Conservation (phyloP, 805 yeast genomes). For the Brettanomyces anomalus region DNA sequence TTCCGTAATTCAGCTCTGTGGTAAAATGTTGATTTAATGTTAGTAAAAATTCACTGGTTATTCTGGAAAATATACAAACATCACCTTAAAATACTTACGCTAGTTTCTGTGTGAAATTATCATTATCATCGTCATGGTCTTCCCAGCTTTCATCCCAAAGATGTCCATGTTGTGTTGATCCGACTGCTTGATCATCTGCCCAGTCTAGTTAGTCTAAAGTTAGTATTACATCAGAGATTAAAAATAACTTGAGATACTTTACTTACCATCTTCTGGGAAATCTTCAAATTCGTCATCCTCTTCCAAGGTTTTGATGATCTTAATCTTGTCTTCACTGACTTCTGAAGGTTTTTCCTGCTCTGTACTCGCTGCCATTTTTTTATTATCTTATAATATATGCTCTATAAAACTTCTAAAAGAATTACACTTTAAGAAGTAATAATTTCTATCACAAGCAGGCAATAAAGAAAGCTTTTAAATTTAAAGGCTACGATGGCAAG, state of each 20-base stretch:
- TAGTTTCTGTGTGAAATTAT: conserved; percentile 71
- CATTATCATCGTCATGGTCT: conserved; percentile 79
- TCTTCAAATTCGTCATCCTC: conserved; percentile 98
- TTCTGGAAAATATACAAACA: too few species aligned
- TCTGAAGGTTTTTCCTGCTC: conserved; percentile 1
- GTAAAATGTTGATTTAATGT: background rate
- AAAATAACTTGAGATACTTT: background rate
- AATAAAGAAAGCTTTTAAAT: too few species aligned
- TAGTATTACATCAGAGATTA: background rate
- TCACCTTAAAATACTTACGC: conserved; percentile 31
- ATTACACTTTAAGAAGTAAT: too few species aligned
- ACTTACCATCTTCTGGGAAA: conserved; percentile 73
- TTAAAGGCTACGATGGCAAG: too few species aligned
- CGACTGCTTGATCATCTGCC: conserved; percentile 49
- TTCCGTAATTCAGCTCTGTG: conserved; percentile 19
- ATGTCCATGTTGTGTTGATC: conserved; percentile 43
- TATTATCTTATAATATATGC: too few species aligned
- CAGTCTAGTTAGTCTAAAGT: conserved; percentile 38
- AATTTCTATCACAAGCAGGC: too few species aligned
- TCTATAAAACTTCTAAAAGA: too few species aligned
- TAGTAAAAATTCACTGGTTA: too few species aligned
- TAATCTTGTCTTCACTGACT: conserved; percentile 7
- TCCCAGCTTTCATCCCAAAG: conserved; percentile 99
- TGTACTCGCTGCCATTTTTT: background rate
- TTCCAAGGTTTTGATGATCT: conserved; percentile 62